Conservation (phyloP, 1,284 basidiomycete genomes). For the Rhodotorula sp. region DNA sequence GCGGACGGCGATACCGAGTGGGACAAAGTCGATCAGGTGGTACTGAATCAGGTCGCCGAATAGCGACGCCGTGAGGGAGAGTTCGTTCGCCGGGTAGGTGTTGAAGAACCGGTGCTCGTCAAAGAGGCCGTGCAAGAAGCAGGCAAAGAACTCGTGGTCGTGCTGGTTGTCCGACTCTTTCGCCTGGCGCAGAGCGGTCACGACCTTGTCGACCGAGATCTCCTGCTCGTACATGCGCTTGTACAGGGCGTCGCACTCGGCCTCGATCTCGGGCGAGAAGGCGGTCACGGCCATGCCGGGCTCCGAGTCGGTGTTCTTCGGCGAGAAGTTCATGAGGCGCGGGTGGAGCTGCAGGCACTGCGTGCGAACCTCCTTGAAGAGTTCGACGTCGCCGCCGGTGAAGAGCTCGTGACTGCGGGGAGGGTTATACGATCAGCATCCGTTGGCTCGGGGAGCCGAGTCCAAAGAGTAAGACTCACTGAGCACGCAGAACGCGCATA, state of each 20-base stretch:
- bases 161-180: conserved; percentile 78
- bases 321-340: conserved; percentile 91
- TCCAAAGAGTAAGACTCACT: conserved; percentile 52
- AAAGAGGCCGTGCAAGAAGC: conserved; percentile 98
- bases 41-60: conserved; percentile 96
- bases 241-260: conserved; percentile 92
- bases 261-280: conserved; percentile 84
- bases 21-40: conserved; percentile 90
- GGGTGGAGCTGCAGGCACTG: conserved; percentile 94
- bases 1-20: conserved; percentile 93
- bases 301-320: conserved; percentile 76
- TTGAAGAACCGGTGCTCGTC: conserved; percentile 99
- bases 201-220: conserved; percentile 90
- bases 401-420: conserved; percentile 55
- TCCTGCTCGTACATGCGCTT: conserved; percentile 95
- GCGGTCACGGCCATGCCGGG: conserved; percentile 87
- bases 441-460: too few species aligned
- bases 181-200: conserved; percentile 78
- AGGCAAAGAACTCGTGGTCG: conserved; percentile 95
- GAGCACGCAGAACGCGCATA: conserved; percentile 77
- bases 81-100: conserved; percentile 89
- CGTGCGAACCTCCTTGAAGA: conserved; percentile 89
- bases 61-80: conserved; percentile 92
- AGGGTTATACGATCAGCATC: conserved; percentile 13
- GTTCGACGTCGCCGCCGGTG: conserved; percentile 70